Evolutionary conservation across 2,329 filamentous ascomycete species (phyloP).

Genomic region (Aaosphaeria pasadenensis): DNA sequence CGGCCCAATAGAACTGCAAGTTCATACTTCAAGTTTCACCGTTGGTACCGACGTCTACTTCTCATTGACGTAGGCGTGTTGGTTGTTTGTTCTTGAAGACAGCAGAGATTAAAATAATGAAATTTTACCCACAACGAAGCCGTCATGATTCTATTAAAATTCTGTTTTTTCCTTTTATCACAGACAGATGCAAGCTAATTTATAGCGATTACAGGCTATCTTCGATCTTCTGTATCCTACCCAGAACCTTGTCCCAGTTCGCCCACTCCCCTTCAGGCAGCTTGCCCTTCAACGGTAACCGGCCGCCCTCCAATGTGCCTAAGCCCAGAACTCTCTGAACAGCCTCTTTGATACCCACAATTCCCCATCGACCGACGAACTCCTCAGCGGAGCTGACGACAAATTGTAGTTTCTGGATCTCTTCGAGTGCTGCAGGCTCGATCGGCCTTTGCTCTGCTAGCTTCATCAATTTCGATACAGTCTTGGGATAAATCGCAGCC

Average conservation of each 20-base stretch:
- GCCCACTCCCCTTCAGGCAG: conserved; percentile 60
- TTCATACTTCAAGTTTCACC: no score
- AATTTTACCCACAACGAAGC: no score
- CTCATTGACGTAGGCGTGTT: no score
- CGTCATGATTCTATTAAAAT: no score
- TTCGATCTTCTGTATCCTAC: conserved; percentile 30
- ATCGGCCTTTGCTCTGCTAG: conserved; percentile 41
- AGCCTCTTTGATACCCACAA: conserved; percentile 65
- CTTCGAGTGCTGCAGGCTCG: conserved; percentile 38
- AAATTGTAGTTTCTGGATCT: conserved; percentile 58
- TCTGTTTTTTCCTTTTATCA: no score
- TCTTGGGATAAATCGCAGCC: conserved; percentile 63
- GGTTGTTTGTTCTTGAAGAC: no score
- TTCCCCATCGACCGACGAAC: conserved; percentile 58
- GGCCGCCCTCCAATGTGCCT: conserved; percentile 58
- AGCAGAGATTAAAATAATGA: no score
- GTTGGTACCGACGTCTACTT: no score
- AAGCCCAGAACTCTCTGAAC: conserved; percentile 57
- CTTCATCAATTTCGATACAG: conserved; percentile 57
- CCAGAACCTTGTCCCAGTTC: conserved; percentile 31
- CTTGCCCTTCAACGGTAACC: conserved; percentile 58
- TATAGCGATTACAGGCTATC: conserved; percentile 15
- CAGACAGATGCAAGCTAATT: no score
- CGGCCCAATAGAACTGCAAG: no score
- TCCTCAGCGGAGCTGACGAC: conserved; percentile 61